These are phyloP conservation scores for Lachancea meyersii DNA, from an alignment of 805 yeast genomes.

Conservation along the genomic window DNA sequence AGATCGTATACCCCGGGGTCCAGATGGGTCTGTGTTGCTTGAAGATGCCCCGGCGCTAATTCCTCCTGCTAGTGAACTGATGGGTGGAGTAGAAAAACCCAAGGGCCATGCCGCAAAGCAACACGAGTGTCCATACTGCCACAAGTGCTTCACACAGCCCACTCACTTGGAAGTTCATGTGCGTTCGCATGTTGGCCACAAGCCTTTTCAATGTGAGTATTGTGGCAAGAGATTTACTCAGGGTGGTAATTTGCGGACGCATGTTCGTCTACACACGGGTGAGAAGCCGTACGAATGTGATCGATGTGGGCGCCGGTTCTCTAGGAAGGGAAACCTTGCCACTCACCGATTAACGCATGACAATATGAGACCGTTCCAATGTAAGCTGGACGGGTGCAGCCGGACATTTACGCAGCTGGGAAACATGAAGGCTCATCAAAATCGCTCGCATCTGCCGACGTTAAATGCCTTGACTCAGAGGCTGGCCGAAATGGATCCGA, in stretches of 20 bases:
- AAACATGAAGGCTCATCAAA: slow-evolving; percentile 89
- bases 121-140: slow-evolving; percentile 71
- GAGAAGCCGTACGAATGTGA: slow-evolving; percentile 85
- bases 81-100: slow-evolving; percentile 76
- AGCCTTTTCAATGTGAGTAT: slow-evolving; percentile 73
- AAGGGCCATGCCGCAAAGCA: slow-evolving; percentile 39
- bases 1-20: slow-evolving; percentile 55
- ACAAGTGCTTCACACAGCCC: slow-evolving; percentile 76
- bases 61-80: slow-evolving; percentile 57
- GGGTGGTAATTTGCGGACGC: slow-evolving; percentile 85
- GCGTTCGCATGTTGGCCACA: slow-evolving; percentile 78
- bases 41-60: slow-evolving; percentile 46
- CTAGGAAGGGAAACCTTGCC: slow-evolving; percentile 86
- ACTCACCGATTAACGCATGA: slow-evolving; percentile 83
- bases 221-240: slow-evolving; percentile 84
- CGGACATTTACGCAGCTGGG: slow-evolving; percentile 89
- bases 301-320: slow-evolving; percentile 67
- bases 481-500: slow-evolving; percentile 56
- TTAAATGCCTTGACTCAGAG: slow-evolving; percentile 59
- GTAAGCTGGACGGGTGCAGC: slow-evolving; percentile 74
- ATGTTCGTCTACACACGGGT: slow-evolving; percentile 80
- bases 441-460: slow-evolving; percentile 73
- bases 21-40: slow-evolving; percentile 58
- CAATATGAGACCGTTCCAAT: slow-evolving; percentile 68
- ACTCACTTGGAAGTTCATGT: slow-evolving; percentile 89